Evolutionary conservation across 2,329 filamentous ascomycete genomes (phyloP).

Genomic region (Sporothrix curviconia): DNA sequence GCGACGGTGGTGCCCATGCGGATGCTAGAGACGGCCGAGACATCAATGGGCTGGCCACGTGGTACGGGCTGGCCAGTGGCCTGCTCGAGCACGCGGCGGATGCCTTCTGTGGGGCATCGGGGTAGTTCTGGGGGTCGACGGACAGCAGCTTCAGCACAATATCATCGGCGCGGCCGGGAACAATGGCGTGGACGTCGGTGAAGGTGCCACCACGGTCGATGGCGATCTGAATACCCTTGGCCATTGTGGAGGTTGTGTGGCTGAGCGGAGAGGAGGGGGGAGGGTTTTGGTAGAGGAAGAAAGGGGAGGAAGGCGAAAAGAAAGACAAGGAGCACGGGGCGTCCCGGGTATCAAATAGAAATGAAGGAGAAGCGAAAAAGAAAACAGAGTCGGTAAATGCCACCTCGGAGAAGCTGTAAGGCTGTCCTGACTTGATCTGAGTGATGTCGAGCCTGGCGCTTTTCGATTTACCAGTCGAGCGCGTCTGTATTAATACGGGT

Average conservation of each 20-base stretch:
- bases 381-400: not conserved
- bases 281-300: not conserved
- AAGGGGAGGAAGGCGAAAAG: not conserved
- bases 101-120: conserved; percentile 66
- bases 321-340: not conserved
- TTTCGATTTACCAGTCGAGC: not conserved
- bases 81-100: conserved; percentile 41
- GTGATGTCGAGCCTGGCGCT: not conserved
- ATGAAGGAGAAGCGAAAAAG: not conserved
- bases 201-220: conserved; percentile 17
- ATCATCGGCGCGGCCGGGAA: conserved; percentile 28
- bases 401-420: not conserved
- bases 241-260: too few species aligned
- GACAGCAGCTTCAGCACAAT: conserved; percentile 56
- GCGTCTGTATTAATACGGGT: not conserved
- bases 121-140: conserved; percentile 60
- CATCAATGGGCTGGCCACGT: conserved; percentile 47
- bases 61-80: conserved; percentile 47
- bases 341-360: not conserved
- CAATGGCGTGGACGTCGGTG: conserved; percentile 22
- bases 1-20: conserved; percentile 95
- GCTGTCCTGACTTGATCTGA: not conserved
- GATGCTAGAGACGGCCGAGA: not conserved
- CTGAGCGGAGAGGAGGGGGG: too few species aligned
- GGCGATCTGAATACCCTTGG: too few species aligned